Percentiles rank a stretch among this genome's conserved stretches.
These are phyloP conservation scores for Solanum chmielewskii DNA, from an alignment of 257 asterid species.

Conservation along the genomic window DNA sequence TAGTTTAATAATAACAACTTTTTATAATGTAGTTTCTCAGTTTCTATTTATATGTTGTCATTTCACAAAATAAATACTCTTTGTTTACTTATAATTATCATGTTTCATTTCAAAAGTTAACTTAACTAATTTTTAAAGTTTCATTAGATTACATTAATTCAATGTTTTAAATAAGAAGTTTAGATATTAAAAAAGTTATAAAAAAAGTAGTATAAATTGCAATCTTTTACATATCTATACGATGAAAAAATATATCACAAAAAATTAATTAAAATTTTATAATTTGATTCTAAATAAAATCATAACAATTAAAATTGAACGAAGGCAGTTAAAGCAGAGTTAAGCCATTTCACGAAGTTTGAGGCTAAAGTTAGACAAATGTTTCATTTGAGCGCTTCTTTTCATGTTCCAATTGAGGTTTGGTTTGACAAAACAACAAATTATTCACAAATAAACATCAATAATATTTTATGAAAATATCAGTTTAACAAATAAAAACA, in stretches of 20 bases:
- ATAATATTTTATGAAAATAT: neutral
- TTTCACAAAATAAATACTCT: too few species aligned
- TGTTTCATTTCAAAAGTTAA: too few species aligned
- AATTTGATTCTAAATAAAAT: too few species aligned
- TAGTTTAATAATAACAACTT: neutral
- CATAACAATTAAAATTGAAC: too few species aligned
- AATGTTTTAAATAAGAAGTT: too few species aligned
- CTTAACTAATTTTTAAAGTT: neutral
- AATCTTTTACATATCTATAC: too few species aligned
- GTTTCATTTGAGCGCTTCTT: neutral
- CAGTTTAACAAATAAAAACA: neutral
- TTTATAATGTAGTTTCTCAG: neutral
- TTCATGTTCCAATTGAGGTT: neutral
- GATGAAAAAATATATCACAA: too few species aligned
- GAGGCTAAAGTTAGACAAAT: neutral
- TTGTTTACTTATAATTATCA: too few species aligned
- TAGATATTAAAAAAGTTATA: too few species aligned
- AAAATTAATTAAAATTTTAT: too few species aligned
- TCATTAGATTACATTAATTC: neutral
- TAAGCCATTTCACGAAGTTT: neutral
- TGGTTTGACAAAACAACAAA: neutral
- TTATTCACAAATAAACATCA: neutral
- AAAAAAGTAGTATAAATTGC: too few species aligned
- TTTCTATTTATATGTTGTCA: neutral
- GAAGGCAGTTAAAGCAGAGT: too few species aligned